Evolutionary conservation across 2,329 filamentous ascomycete genomes (phyloP).

Genomic region (Colletotrichum tropicale): DNA sequence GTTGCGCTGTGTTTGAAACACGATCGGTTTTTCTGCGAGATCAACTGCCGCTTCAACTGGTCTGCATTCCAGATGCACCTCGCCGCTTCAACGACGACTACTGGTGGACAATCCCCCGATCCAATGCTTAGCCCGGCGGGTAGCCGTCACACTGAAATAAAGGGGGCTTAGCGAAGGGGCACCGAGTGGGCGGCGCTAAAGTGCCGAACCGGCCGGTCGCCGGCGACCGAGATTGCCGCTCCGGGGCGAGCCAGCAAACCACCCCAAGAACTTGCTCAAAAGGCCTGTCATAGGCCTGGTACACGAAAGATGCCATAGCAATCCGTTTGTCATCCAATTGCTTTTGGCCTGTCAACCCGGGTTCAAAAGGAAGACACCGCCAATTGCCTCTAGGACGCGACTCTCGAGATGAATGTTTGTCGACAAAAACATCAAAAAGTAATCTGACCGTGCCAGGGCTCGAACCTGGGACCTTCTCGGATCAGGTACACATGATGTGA

Average conservation of each 20-base stretch:
- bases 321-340: background rate
- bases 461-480: slow-evolving; percentile 21
- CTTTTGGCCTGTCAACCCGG: accelerated
- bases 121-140: background rate
- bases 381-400: background rate
- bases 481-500: background rate
- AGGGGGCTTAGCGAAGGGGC: slow-evolving; percentile 1
- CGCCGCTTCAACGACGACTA: background rate
- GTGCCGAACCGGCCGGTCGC: background rate
- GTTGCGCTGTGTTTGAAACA: background rate
- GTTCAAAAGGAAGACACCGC: background rate
- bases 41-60: background rate
- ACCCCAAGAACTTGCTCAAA: background rate
- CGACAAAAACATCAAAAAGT: background rate
- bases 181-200: background rate
- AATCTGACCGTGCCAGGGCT: slow-evolving; percentile 20
- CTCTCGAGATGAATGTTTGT: background rate
- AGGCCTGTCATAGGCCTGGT: background rate
- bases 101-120: background rate
- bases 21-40: background rate
- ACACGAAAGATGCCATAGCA: background rate
- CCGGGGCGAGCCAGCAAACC: background rate
- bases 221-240: background rate
- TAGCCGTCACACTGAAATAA: background rate
- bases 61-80: background rate